phyloP scores from a whole-genome alignment of 2,329 filamentous ascomycete species.

The Cytospora schulzeri region DNA sequence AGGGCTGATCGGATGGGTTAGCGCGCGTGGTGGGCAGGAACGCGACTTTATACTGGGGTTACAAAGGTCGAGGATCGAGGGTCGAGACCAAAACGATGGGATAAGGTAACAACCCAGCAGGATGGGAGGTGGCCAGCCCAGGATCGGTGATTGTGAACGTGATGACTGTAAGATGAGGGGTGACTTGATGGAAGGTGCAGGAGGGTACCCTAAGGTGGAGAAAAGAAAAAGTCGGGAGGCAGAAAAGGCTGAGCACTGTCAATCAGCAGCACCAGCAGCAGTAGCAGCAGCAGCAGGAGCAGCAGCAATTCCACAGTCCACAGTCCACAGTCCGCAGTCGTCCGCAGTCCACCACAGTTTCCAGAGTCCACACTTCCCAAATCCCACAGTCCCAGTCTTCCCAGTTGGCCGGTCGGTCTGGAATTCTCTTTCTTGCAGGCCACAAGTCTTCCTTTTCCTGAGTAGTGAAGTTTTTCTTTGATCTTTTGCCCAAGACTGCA shows the following conservation, averaged over 20 bases:
- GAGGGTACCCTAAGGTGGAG: conserved; percentile 13
- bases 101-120: conserved; percentile 18
- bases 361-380: neutral
- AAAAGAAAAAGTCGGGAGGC: conserved; percentile 8
- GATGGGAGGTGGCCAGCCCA: conserved; percentile 15
- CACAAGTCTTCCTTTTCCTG: neutral
- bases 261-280: neutral
- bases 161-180: conserved; percentile 18
- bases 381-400: neutral
- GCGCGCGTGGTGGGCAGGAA: conserved; percentile 28
- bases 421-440: neutral
- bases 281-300: too few species aligned
- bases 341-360: neutral
- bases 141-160: conserved; percentile 17
- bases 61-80: conserved; percentile 23
- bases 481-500: neutral
- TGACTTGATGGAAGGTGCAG: conserved; percentile 9
- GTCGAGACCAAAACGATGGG: conserved; percentile 18
- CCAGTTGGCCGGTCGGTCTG: neutral
- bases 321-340: neutral
- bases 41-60: conserved; percentile 29
- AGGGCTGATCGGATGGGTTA: conserved; percentile 29
- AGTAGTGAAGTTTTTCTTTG: too few species aligned
- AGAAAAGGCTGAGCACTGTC: conserved; percentile 4
- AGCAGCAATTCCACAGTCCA: too few species aligned